These are phyloP conservation scores for Taphrina confusa DNA, from an alignment of 1,139 yeast species.

Conservation along the genomic window DNA sequence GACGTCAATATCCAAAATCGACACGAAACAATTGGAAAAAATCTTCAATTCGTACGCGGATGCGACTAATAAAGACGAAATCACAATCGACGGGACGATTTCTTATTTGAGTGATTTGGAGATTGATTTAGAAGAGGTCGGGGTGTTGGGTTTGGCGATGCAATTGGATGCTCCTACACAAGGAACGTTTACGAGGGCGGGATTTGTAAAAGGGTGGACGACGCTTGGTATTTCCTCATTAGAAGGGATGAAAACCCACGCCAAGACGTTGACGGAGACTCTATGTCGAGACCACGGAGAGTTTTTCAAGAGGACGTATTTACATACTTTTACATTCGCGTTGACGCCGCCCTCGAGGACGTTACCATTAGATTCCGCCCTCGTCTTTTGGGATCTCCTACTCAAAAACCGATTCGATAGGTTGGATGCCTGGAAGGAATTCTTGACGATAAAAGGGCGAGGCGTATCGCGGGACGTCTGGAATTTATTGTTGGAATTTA, in stretches of 20 bases:
- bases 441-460: constrained; percentile 48
- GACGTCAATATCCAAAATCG: constrained; percentile 5
- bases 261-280: constrained; percentile 49
- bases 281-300: constrained; percentile 42
- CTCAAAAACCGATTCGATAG: constrained; percentile 48
- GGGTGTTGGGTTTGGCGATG: constrained; percentile 68
- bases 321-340: constrained; percentile 67
- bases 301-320: constrained; percentile 62
- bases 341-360: constrained; percentile 49
- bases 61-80: constrained; percentile 39
- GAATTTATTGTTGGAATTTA: constrained; percentile 76
- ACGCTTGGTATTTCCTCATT: constrained; percentile 48
- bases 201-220: constrained; percentile 62
- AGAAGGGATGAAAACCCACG: constrained; percentile 54
- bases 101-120: constrained; percentile 64
- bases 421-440: constrained; percentile 56
- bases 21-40: constrained; percentile 14
- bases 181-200: constrained; percentile 58
- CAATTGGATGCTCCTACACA: constrained; percentile 64
- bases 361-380: constrained; percentile 59
- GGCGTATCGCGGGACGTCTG: constrained; percentile 72
- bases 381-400: constrained; percentile 75
- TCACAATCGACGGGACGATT: constrained; percentile 77
- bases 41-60: constrained; percentile 15
- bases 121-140: constrained; percentile 71